Conservation (phyloP, 768 basidiomycete species). For the Hemileccinum rubropunctum region DNA sequence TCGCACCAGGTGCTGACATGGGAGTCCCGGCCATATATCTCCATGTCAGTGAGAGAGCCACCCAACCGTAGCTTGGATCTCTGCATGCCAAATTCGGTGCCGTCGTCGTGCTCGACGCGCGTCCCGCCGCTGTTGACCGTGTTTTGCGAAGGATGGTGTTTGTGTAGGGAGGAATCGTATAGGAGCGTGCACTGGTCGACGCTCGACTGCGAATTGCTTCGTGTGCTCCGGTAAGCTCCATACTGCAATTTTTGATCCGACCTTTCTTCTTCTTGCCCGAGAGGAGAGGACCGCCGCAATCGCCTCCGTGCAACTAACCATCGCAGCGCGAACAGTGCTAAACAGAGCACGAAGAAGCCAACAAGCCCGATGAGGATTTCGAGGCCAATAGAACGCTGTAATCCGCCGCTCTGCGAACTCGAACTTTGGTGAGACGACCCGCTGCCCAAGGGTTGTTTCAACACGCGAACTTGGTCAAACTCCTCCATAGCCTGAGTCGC, state of each 20-base stretch:
- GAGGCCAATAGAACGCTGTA: slow-evolving; percentile 55
- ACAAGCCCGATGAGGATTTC: slow-evolving; percentile 59
- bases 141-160: slow-evolving; percentile 32
- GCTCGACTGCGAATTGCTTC: slow-evolving; percentile 19
- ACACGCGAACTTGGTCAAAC: slow-evolving; percentile 67
- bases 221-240: slow-evolving; percentile 37
- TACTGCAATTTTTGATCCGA: slow-evolving; percentile 10
- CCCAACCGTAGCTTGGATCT: background rate
- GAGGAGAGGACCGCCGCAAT: slow-evolving; percentile 21
- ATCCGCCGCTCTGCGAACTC: slow-evolving; percentile 20
- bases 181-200: slow-evolving; percentile 33
- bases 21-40: slow-evolving; percentile 23
- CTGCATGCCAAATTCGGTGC: slow-evolving; percentile 11
- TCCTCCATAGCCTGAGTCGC: slow-evolving; percentile 58
- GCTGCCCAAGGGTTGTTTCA: slow-evolving; percentile 53
- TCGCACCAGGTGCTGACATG: slow-evolving; percentile 25
- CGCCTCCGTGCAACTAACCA: slow-evolving; percentile 47
- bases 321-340: slow-evolving; percentile 50
- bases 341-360: slow-evolving; percentile 56
- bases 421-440: slow-evolving; percentile 8
- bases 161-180: slow-evolving; percentile 37
- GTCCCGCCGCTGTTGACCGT: slow-evolving; percentile 33
- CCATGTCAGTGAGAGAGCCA: background rate
- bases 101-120: slow-evolving; percentile 17
- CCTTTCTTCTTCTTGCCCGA: slow-evolving; percentile 15